Conservation (phyloP, 768 basidiomycete genomes). For the Kwoniella heveanensis region DNA sequence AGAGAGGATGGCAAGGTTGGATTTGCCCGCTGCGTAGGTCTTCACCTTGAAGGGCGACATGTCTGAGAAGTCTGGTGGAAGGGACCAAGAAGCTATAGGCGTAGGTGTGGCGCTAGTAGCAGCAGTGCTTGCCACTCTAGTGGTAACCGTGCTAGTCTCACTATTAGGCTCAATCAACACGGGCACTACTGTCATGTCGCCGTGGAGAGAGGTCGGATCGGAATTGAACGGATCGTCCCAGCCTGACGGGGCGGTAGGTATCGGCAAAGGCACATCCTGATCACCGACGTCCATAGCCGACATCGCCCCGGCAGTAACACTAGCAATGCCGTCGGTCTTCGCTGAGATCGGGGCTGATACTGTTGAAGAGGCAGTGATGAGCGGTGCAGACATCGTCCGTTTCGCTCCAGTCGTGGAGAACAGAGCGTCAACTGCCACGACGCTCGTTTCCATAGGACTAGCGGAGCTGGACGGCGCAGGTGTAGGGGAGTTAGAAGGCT, state of each 20-base stretch:
- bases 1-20: conserved; percentile 64
- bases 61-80: conserved; percentile 64
- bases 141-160: background rate
- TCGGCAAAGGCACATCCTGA: background rate
- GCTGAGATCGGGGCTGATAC: no score
- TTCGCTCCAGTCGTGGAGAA: background rate
- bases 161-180: conserved; percentile 4
- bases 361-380: background rate
- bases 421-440: no score
- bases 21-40: conserved; percentile 62
- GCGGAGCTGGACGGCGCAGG: conserved; percentile 3
- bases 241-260: background rate
- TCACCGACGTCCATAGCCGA: background rate
- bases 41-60: conserved; percentile 66
- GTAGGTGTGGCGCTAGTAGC: background rate
- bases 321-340: background rate
- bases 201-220: background rate
- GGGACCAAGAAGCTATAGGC: conserved; percentile 59
- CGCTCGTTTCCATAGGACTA: no score
- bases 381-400: background rate
- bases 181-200: conserved; percentile 4
- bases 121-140: background rate
- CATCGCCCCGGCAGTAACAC: background rate
- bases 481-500: background rate
- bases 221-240: background rate